Evolutionary conservation across 2,329 filamentous ascomycete species (phyloP).

Genomic region (Diaporthe caulivora): DNA sequence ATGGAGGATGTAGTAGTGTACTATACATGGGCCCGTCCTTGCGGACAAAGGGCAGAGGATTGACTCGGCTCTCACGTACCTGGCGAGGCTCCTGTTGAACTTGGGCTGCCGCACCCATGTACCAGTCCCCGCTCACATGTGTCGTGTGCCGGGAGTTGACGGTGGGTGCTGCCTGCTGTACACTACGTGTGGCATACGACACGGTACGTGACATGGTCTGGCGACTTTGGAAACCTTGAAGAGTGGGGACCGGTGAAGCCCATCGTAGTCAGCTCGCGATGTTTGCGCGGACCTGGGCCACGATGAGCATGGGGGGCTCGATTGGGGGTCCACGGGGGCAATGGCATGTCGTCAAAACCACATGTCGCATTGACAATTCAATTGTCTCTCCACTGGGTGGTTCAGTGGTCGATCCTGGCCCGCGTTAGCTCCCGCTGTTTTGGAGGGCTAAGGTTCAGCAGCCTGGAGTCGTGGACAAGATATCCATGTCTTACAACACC

Average conservation of each 20-base stretch:
- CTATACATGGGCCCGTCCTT: not conserved
- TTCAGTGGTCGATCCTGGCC: constrained; percentile 30
- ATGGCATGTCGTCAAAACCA: constrained; percentile 34
- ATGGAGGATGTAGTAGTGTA: not conserved
- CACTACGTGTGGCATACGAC: not conserved
- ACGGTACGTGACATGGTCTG: not conserved
- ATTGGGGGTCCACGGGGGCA: not conserved
- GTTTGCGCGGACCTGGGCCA: constrained; percentile 23
- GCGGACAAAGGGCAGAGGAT: not conserved
- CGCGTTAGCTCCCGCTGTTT: constrained; percentile 37
- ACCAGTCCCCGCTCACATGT: not conserved
- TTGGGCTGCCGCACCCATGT: not conserved
- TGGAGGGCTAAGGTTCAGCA: constrained; percentile 24
- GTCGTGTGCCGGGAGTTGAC: not conserved
- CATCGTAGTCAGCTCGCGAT: constrained; percentile 22
- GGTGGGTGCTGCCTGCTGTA: not conserved
- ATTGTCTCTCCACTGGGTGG: constrained; percentile 12
- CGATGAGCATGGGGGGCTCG: not conserved
- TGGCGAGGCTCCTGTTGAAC: not conserved
- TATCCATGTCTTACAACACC: constrained; percentile 5
- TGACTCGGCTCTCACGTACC: constrained; percentile 26
- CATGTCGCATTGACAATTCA: constrained; percentile 29
- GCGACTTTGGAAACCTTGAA: constrained; percentile 29
- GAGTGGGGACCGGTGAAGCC: constrained; percentile 23
- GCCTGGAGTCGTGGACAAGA: constrained; percentile 5